Evolutionary conservation across 2,329 filamentous ascomycete species (phyloP).

Genomic region (Chrysoporthe deuterocubensis): DNA sequence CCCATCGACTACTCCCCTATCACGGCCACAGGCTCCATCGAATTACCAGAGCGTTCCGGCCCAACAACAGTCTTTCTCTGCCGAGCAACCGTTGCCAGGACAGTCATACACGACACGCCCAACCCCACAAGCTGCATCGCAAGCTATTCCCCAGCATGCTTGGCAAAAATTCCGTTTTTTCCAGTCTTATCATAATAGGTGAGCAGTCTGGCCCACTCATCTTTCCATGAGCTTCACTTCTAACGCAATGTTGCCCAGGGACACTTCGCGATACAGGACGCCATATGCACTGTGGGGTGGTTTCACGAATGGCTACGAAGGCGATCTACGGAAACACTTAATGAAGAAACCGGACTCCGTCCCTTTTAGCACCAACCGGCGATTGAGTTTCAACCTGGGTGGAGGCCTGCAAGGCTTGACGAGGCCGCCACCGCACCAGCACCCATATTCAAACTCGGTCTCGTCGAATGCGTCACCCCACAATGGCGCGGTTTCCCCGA

Average conservation of each 20-base stretch:
- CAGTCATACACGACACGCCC: slow-evolving; percentile 21
- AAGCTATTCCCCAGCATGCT: slow-evolving; percentile 34
- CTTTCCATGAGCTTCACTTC: background rate
- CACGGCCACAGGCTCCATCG: slow-evolving; percentile 10
- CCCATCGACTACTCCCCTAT: slow-evolving; percentile 1
- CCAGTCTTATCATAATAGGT: slow-evolving; percentile 64
- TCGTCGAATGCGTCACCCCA: slow-evolving; percentile 27
- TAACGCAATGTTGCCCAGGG: slow-evolving; percentile 42
- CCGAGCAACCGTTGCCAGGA: slow-evolving; percentile 19
- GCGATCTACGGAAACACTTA: slow-evolving; percentile 51
- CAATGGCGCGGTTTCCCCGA: slow-evolving; percentile 26
- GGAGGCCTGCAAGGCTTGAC: slow-evolving; percentile 29
- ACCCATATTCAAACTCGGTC: slow-evolving; percentile 28
- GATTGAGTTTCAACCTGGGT: slow-evolving; percentile 29
- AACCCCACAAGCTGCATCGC: slow-evolving; percentile 12
- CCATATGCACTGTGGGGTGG: slow-evolving; percentile 62
- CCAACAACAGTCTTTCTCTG: slow-evolving; percentile 1
- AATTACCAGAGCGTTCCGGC: background rate
- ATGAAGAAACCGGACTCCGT: slow-evolving; percentile 45
- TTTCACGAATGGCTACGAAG: slow-evolving; percentile 66
- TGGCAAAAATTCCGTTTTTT: slow-evolving; percentile 62
- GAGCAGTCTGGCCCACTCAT: slow-evolving; percentile 31
- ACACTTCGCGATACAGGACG: slow-evolving; percentile 60
- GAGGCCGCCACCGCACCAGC: slow-evolving; percentile 27
- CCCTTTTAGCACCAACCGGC: slow-evolving; percentile 35